A percentile compares a stretch with the other conserved stretches of the same genome.
These are phyloP conservation scores for Penicillium rolfsii DNA, from an alignment of 2,329 filamentous ascomycete species.

Conservation along the genomic window DNA sequence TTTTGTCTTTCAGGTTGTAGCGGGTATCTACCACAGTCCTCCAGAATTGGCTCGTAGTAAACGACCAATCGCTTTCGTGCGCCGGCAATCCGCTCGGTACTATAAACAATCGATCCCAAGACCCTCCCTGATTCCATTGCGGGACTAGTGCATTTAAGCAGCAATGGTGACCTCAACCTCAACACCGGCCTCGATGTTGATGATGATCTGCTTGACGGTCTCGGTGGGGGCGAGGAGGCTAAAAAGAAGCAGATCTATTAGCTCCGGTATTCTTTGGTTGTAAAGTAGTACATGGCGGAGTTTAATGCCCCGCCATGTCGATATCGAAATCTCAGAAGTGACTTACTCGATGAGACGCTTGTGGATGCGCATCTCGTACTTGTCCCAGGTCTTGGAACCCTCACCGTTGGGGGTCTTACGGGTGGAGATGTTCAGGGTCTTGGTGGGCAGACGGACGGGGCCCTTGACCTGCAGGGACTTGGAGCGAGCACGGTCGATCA, in stretches of 20 bases:
- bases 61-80: slow-evolving; percentile 19
- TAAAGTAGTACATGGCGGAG: neutral
- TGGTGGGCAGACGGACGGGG: slow-evolving; percentile 95
- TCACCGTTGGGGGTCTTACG: slow-evolving; percentile 99
- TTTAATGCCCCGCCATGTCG: neutral
- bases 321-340: neutral
- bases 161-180: slow-evolving; percentile 59
- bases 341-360: slow-evolving; percentile 93
- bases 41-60: slow-evolving; percentile 21
- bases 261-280: slow-evolving; percentile 1
- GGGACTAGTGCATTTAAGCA: slow-evolving; percentile 45
- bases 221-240: slow-evolving; percentile 95
- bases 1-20: slow-evolving; percentile 37
- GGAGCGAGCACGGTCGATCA: slow-evolving; percentile 96
- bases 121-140: slow-evolving; percentile 33
- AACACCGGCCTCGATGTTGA: slow-evolving; percentile 58
- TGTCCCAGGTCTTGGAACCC: slow-evolving; percentile 99
- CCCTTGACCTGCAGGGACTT: slow-evolving; percentile 99
- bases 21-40: slow-evolving; percentile 34
- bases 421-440: slow-evolving; percentile 95
- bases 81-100: slow-evolving; percentile 25
- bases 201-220: slow-evolving; percentile 60
- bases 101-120: slow-evolving; percentile 22
- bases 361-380: slow-evolving; percentile 98
- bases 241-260: slow-evolving; percentile 18